Evolutionary conservation across 208 protist genomes (phyloP), one percentile per base, ranked within the genome.

Genomic region (Leishmania gerbilli): DNA sequence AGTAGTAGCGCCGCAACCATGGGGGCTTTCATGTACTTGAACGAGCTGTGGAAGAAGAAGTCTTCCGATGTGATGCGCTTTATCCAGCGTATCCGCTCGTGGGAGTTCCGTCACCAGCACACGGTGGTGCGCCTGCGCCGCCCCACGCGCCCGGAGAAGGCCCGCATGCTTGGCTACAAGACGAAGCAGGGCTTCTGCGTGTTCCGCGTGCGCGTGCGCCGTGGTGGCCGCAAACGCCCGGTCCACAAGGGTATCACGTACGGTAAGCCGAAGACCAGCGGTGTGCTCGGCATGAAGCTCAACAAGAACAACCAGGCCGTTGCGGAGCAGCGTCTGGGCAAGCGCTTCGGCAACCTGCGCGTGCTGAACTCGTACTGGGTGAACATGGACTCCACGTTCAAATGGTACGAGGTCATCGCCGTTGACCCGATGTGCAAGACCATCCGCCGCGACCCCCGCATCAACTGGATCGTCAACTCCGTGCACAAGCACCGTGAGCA

Each of bases 341-440:
- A 97, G 81, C 85, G 93, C 81, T 98, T 96, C 87, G 97, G 97
- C 80, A 97, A 96, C 90, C 92, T 99, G 75, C 97, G 99, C 83
- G 98, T 99, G 60, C 95, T 99, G 74, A 99, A 99, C 98, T 99
- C 99, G 71, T 99, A 99, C 97, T 99, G 99, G 99, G 97, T 99
- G 83, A 98, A 96, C 82, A 89, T 96, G 93, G 99, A 99, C 89
- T 95, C 95, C 62, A 98, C 95, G 80, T 99, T 98, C 96, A 99
- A 99, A 90, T 99, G 95, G 94, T 99, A 96, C 84, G 99, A 99
- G 95, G 96, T 99, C 86, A 99, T 99, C 88, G 90, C 99, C 67
- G 98, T 99, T 40, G 99, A 99, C 96, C 98, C 99, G 72, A 91
- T 92, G 79, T 98, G 99, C 95, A 93, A 94, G 84, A 97, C 97